Conservation (phyloP, 2,329 filamentous ascomycete species). For the Aspergillus amoenus region DNA sequence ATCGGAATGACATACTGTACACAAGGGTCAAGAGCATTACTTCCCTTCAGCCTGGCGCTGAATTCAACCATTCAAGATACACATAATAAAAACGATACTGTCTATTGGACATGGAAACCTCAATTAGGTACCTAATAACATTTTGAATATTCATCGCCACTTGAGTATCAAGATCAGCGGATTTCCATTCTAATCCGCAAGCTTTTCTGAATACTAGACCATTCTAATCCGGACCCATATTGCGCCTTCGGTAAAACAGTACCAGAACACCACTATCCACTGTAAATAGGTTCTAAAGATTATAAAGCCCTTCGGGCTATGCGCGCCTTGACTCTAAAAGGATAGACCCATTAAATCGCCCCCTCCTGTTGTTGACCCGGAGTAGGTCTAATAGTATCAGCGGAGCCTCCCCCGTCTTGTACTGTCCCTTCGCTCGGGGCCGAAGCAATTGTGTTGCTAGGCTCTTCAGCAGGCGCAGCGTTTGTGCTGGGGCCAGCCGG, state of each 20-base stretch:
- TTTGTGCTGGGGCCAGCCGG: conserved; percentile 1
- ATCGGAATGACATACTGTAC: not conserved
- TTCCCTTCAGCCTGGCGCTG: not conserved
- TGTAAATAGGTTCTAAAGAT: not conserved
- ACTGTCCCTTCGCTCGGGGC: not conserved
- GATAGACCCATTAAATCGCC: not conserved
- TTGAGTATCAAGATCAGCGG: not conserved
- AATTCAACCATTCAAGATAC: not conserved
- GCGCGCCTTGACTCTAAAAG: not conserved
- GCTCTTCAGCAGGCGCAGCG: not conserved
- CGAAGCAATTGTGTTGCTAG: not conserved
- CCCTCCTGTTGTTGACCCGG: not conserved
- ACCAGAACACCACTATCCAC: not conserved
- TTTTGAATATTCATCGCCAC: not conserved
- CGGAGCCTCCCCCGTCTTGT: not conserved
- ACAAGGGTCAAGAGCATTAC: not conserved
- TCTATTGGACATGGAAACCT: not conserved
- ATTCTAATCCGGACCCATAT: not conserved
- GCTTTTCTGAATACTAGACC: not conserved
- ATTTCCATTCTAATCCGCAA: not conserved
- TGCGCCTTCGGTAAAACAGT: not conserved
- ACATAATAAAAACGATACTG: not conserved
- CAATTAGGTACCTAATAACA: not conserved
- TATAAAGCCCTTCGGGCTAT: not conserved
- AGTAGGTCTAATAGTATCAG: not conserved